phyloP scores from a whole-genome alignment of 768 basidiomycete species.

The Pilatotrama ljubarskyi region DNA sequence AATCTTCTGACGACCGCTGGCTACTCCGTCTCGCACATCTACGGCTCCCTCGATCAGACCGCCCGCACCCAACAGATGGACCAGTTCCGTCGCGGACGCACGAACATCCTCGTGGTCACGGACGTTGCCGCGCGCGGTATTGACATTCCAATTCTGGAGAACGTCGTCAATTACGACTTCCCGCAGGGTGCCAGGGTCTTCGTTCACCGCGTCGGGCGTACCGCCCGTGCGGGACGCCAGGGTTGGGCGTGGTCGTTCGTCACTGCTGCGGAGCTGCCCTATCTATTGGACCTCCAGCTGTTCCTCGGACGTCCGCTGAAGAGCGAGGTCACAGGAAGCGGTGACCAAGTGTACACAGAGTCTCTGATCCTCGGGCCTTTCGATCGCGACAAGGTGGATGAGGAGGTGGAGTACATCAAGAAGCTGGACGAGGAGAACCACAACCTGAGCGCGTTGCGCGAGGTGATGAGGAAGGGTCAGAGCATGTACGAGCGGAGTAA shows the following conservation, averaged over 20 bases:
- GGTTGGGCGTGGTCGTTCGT: conserved; percentile 98
- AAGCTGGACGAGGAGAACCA: conserved; percentile 64
- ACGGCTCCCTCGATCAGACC: conserved; percentile 91
- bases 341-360: conserved; percentile 67
- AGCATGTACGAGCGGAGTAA: conserved; percentile 93
- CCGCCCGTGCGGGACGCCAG: conserved; percentile 90
- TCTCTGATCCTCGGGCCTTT: conserved; percentile 81
- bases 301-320: conserved; percentile 83
- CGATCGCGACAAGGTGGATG: conserved; percentile 75
- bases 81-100: conserved; percentile 76
- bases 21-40: conserved; percentile 91
- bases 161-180: conserved; percentile 98
- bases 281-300: conserved; percentile 88
- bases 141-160: conserved; percentile 94
- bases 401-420: conserved; percentile 79
- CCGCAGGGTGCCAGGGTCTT: conserved; percentile 92
- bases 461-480: conserved; percentile 88
- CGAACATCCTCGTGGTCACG: conserved; percentile 90
- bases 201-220: conserved; percentile 95
- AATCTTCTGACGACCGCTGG: conserved; percentile 76
- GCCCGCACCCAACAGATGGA: conserved; percentile 91
- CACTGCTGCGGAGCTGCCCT: conserved; percentile 82
- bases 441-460: conserved; percentile 63
- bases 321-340: conserved; percentile 46
- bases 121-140: conserved; percentile 98